Percentiles rank a stretch among this genome's conserved stretches.
Conservation (phyloP, 2,329 filamentous ascomycete species). For the Mycogone perniciosa region DNA sequence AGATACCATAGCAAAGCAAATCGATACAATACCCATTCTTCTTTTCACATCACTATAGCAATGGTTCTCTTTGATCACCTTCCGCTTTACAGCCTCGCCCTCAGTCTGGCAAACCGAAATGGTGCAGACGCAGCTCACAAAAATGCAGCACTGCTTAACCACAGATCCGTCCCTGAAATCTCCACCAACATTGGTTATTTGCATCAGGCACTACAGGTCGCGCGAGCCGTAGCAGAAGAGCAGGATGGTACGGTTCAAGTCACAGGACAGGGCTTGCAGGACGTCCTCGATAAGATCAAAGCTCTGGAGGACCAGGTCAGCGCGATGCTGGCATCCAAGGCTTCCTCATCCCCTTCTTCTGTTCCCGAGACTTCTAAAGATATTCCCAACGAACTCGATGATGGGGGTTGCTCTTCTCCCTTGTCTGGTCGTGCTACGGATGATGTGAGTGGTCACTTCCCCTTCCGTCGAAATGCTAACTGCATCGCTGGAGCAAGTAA, state of each 20-base stretch:
- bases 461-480: constrained; percentile 21
- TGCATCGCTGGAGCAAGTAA: constrained; percentile 20
- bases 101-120: constrained; percentile 6
- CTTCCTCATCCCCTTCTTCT: background rate
- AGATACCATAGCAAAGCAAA: background rate
- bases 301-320: constrained; percentile 23
- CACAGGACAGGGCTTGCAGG: constrained; percentile 18
- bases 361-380: background rate
- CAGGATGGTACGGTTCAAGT: constrained; percentile 21
- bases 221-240: constrained; percentile 22
- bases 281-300: constrained; percentile 25
- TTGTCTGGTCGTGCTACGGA: background rate
- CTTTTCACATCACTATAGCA: background rate
- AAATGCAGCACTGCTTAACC: background rate
- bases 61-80: constrained; percentile 18
- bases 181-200: constrained; percentile 12
- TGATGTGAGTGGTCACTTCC: constrained; percentile 20
- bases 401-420: background rate
- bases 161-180: constrained; percentile 9
- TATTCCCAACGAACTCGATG: background rate
- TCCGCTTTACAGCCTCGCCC: constrained; percentile 12
- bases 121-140: background rate
- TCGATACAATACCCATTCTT: too few species aligned
- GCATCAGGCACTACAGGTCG: constrained; percentile 14
- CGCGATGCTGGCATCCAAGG: constrained; percentile 18